These are phyloP conservation scores for Yamagishiella unicocca DNA, from an alignment of 139 green algal species.

Conservation along the genomic window DNA sequence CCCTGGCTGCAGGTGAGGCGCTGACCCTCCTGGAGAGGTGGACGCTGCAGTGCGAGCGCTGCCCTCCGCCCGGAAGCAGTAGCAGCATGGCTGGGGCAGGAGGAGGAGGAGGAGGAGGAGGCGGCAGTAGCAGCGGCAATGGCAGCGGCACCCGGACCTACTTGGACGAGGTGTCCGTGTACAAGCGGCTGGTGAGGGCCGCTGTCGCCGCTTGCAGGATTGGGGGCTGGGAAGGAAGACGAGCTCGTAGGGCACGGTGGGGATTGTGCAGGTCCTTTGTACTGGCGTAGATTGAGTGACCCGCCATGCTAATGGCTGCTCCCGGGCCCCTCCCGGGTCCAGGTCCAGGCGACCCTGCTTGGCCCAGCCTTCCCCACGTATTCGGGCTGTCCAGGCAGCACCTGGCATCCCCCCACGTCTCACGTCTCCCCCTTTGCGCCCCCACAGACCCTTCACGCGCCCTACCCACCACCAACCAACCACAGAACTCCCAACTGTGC, in stretches of 20 bases:
- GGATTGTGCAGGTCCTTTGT: neutral
- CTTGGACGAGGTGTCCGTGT: slow-evolving; percentile 60
- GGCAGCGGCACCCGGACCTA: slow-evolving; percentile 19
- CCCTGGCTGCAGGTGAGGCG: too few species aligned
- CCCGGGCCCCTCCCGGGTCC: neutral
- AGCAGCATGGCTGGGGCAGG: slow-evolving; percentile 17
- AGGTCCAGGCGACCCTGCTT: too few species aligned
- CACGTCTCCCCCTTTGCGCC: neutral
- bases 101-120: neutral
- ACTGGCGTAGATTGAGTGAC: too few species aligned
- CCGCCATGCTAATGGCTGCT: neutral
- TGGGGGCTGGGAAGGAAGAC: neutral
- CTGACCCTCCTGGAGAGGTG: slow-evolving; percentile 75
- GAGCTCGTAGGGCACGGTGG: neutral
- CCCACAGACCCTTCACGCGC: neutral
- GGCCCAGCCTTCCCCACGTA: too few species aligned
- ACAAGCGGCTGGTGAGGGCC: slow-evolving; percentile 61
- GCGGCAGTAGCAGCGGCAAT: neutral
- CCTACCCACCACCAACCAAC: neutral
- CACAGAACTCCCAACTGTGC: too few species aligned
- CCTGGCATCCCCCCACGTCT: too few species aligned
- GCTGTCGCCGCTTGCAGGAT: neutral
- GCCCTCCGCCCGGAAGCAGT: neutral
- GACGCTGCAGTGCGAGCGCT: slow-evolving; percentile 62
- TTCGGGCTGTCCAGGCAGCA: too few species aligned